Conservation (phyloP, 768 basidiomycete genomes). For the Peribolospora baueri region DNA sequence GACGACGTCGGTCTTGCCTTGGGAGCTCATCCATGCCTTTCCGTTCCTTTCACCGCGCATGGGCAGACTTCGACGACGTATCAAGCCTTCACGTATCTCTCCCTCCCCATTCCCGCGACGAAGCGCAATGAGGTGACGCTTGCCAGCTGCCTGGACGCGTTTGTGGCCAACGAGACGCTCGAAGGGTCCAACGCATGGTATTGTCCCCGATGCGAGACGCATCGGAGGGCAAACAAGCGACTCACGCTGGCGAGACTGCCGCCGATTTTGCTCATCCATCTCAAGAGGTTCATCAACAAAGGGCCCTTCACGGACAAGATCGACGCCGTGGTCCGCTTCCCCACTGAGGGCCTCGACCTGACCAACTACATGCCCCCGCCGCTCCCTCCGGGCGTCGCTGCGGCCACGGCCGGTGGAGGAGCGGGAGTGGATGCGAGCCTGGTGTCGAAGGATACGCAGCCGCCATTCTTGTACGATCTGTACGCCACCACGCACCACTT, state of each 20-base stretch:
- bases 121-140: conserved; percentile 34
- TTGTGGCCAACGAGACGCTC: conserved; percentile 70
- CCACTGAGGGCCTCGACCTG: conserved; percentile 33
- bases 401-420: not conserved
- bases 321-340: conserved; percentile 83
- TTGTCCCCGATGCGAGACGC: conserved; percentile 76
- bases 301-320: conserved; percentile 89
- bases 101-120: conserved; percentile 54
- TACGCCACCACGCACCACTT: conserved; percentile 92
- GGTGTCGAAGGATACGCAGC: too few species aligned
- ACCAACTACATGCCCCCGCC: conserved; percentile 71
- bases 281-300: conserved; percentile 76
- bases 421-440: too few species aligned
- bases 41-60: too few species aligned
- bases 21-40: not conserved
- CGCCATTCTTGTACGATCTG: conserved; percentile 55
- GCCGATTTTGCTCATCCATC: conserved; percentile 70
- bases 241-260: conserved; percentile 79
- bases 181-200: conserved; percentile 94
- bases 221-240: conserved; percentile 62
- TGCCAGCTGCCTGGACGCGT: conserved; percentile 59
- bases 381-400: conserved; percentile 30
- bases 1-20: not conserved
- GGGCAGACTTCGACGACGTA: not conserved
- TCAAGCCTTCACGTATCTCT: conserved; percentile 64